Evolutionary conservation across 1,284 basidiomycete genomes (phyloP).

Genomic region (Paramarasmius palmivorus): DNA sequence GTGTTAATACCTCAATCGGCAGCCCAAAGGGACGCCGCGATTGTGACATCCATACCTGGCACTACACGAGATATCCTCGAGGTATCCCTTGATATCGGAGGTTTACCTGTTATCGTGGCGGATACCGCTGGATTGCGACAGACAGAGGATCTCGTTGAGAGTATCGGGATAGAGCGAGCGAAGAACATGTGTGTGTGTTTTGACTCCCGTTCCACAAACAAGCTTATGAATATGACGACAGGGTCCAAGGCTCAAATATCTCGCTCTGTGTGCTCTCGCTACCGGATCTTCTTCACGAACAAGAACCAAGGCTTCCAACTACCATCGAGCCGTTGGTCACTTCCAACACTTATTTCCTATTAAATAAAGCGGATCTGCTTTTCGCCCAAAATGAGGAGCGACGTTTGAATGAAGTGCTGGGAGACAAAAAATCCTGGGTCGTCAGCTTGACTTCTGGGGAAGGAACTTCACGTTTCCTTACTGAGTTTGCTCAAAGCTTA

Average conservation of each 20-base stretch:
- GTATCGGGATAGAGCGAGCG: constrained; percentile 81
- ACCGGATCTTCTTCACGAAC: constrained; percentile 41
- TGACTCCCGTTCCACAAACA: constrained; percentile 5
- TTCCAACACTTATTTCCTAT: constrained; percentile 57
- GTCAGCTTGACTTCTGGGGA: constrained; percentile 63
- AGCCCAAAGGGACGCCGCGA: constrained; percentile 87
- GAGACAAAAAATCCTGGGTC: constrained; percentile 42
- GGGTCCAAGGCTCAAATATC: constrained; percentile 66
- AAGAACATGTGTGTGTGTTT: constrained; percentile 51
- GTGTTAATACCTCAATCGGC: constrained; percentile 4
- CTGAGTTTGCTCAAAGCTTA: constrained; percentile 54
- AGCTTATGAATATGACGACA: constrained; percentile 33
- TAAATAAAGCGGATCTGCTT: constrained; percentile 75
- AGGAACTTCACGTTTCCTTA: constrained; percentile 60
- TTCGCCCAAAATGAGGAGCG: background rate
- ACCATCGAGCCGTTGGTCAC: constrained; percentile 50
- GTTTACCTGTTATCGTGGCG: constrained; percentile 75
- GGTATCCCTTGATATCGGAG: constrained; percentile 83
- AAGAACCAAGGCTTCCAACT: constrained; percentile 38
- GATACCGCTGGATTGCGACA: constrained; percentile 86
- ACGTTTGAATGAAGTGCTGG: constrained; percentile 6
- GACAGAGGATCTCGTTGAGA: constrained; percentile 74
- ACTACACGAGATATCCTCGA: constrained; percentile 88
- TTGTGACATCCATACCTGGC: constrained; percentile 83
- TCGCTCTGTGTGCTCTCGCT: constrained; percentile 79